Percentiles rank a stretch among this genome's conserved stretches.
phyloP scores from a whole-genome alignment of 306 rosid species.

The Dryas drummondii region DNA sequence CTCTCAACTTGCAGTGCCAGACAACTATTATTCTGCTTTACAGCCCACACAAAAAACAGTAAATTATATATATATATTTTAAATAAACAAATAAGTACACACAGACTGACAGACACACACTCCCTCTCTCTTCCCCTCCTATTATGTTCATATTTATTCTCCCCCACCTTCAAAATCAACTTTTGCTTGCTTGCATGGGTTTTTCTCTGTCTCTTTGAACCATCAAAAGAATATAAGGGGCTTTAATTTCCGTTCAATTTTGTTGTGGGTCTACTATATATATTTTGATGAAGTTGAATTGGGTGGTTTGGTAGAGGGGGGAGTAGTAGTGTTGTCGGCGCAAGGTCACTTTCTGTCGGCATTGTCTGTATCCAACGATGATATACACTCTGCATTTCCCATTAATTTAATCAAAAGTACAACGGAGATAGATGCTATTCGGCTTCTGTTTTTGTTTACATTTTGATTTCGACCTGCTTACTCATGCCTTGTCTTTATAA shows the following conservation, averaged over 20 bases:
- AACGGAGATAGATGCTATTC: constrained; percentile 31
- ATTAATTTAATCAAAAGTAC: constrained; percentile 41
- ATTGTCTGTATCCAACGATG: constrained; percentile 63
- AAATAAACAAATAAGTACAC: background rate
- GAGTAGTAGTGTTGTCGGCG: constrained; percentile 66
- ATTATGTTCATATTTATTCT: constrained; percentile 18
- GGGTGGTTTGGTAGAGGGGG: constrained; percentile 50
- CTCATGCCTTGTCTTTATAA: constrained; percentile 15
- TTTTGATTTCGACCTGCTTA: constrained; percentile 35
- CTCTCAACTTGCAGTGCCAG: constrained; percentile 70
- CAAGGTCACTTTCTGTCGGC: constrained; percentile 91
- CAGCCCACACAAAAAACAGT: constrained; percentile 61
- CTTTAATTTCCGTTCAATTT: constrained; percentile 12
- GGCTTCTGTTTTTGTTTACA: constrained; percentile 32
- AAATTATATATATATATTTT: constrained; percentile 5
- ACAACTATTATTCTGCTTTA: constrained; percentile 81
- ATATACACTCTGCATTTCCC: constrained; percentile 32
- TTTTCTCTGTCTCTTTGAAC: constrained; percentile 25
- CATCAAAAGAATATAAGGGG: constrained; percentile 30
- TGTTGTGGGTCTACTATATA: constrained; percentile 3
- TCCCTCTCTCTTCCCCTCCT: background rate
- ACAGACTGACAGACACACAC: background rate
- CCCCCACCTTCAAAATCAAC: constrained; percentile 19
- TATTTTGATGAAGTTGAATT: constrained; percentile 38
- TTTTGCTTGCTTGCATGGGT: constrained; percentile 29